Conservation (phyloP, 2,329 filamentous ascomycete genomes). For the Pseudocercospora pini-densiflorae region DNA sequence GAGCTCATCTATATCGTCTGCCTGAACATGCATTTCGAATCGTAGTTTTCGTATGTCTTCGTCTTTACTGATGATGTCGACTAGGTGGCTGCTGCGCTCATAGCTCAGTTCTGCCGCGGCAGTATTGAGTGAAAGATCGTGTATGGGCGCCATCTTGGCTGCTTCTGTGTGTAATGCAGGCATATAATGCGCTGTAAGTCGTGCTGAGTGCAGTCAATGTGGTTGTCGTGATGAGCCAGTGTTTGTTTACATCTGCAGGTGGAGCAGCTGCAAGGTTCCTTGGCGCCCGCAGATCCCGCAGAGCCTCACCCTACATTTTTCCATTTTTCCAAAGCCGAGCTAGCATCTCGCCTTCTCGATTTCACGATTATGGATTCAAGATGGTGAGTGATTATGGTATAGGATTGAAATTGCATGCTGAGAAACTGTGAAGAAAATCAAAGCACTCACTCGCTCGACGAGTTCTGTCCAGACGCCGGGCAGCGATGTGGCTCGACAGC, state of each 20-base stretch:
- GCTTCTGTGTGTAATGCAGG: slow-evolving; percentile 16
- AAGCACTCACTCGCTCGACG: slow-evolving; percentile 69
- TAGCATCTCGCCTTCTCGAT: background rate
- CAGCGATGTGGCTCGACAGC: slow-evolving; percentile 66
- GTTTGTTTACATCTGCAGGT: slow-evolving; percentile 7
- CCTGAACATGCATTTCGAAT: slow-evolving; percentile 71
- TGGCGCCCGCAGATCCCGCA: background rate
- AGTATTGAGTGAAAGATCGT: slow-evolving; percentile 58
- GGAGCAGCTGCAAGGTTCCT: background rate
- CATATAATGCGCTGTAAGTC: slow-evolving; percentile 18
- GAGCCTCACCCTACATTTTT: background rate
- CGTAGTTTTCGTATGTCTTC: slow-evolving; percentile 74
- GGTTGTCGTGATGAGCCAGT: background rate
- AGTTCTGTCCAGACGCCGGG: slow-evolving; percentile 69
- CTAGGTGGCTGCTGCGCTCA: slow-evolving; percentile 65
- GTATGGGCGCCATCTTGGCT: slow-evolving; percentile 35
- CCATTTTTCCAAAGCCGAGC: background rate
- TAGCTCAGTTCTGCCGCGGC: slow-evolving; percentile 70
- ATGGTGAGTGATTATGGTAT: background rate
- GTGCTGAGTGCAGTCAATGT: background rate
- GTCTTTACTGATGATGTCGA: slow-evolving; percentile 71
- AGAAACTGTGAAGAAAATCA: no score
- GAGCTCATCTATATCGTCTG: slow-evolving; percentile 73
- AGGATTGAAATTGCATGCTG: background rate
- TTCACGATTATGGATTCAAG: background rate